Evolutionary conservation across 1,139 yeast genomes (phyloP).

Genomic region (Yueomyces sp.): DNA sequence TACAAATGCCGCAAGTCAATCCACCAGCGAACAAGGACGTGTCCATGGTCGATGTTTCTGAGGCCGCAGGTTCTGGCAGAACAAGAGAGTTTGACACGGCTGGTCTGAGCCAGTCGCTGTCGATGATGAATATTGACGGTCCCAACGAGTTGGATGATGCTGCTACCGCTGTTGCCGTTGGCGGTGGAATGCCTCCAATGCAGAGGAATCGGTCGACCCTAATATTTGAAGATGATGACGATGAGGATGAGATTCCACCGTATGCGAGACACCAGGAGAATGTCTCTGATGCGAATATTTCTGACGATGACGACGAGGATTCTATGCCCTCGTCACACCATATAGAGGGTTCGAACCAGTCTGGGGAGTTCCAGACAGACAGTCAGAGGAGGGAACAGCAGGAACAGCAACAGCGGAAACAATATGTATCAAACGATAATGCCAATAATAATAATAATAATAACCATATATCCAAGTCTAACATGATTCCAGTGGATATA

Average conservation of each 20-base stretch:
- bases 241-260: slow-evolving; percentile 8
- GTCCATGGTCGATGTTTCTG: slow-evolving; percentile 10
- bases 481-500: slow-evolving; percentile 58
- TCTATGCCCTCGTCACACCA: neutral
- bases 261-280: slow-evolving; percentile 3
- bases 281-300: slow-evolving; percentile 1
- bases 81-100: neutral
- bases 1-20: neutral
- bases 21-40: slow-evolving; percentile 7
- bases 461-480: slow-evolving; percentile 3
- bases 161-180: neutral
- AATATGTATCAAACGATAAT: slow-evolving; percentile 1
- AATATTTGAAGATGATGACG: slow-evolving; percentile 11
- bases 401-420: slow-evolving; percentile 4
- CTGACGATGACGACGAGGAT: slow-evolving; percentile 3
- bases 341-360: neutral
- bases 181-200: slow-evolving; percentile 4
- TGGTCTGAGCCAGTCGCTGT: slow-evolving; percentile 14
- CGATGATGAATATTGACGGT: slow-evolving; percentile 19
- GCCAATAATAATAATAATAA: neutral
- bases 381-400: neutral
- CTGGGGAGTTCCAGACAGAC: neutral
- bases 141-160: slow-evolving; percentile 5
- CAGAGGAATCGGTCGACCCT: slow-evolving; percentile 9
- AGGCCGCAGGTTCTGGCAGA: slow-evolving; percentile 1